These are phyloP conservation scores for Nicotiana sylvestris DNA, from an alignment of 257 asterid species.

Conservation along the genomic window DNA sequence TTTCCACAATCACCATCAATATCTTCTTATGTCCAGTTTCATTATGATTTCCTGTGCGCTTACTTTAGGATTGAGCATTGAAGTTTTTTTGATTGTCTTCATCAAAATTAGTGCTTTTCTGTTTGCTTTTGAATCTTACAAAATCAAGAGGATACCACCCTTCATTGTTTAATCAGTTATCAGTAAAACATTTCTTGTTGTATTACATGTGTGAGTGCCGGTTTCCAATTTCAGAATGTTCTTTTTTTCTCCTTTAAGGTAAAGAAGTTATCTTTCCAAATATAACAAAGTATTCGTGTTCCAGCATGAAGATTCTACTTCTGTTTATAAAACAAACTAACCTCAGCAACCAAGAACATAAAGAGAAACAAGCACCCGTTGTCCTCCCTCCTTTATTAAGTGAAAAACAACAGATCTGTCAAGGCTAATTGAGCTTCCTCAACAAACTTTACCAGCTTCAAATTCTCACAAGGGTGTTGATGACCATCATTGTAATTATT, in stretches of 20 bases:
- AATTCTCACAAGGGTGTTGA: not conserved
- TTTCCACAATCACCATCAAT: not conserved
- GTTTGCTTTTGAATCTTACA: not conserved
- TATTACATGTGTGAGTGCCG: not conserved
- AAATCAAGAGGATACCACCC: constrained; percentile 12
- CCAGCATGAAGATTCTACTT: not conserved
- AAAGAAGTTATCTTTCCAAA: not conserved
- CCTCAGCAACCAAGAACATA: not conserved
- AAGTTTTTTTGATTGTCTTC: not conserved
- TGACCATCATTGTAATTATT: not conserved
- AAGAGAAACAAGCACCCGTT: not conserved
- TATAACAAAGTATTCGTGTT: not conserved
- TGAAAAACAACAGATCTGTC: not conserved
- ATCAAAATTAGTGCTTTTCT: not conserved
- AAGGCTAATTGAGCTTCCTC: not conserved
- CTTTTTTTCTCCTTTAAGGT: not conserved
- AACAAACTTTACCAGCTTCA: not conserved
- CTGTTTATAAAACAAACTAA: not conserved
- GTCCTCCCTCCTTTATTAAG: not conserved
- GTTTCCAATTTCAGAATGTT: not conserved
- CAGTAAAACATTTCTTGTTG: constrained; percentile 2
- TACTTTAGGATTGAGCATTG: not conserved
- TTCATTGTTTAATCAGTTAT: constrained; percentile 5
- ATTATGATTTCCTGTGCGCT: not conserved
- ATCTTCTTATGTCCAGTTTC: not conserved